Evolutionary conservation across 2,329 filamentous ascomycete genomes (phyloP).

Genomic region (Fusarium napiforme): DNA sequence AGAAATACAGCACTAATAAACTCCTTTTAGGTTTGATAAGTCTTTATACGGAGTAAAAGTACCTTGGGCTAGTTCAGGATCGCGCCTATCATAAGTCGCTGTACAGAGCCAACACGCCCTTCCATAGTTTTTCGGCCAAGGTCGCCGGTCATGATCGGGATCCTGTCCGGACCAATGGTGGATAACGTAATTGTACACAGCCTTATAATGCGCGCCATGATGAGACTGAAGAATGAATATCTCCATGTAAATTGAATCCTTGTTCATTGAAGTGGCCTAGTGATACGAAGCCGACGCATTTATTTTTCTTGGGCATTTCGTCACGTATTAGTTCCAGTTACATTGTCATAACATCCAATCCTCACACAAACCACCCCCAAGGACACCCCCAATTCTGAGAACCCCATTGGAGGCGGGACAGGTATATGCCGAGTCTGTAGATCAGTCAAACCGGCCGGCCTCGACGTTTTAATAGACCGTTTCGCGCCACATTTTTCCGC

Average conservation of each 20-base stretch:
- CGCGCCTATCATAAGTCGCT: neutral
- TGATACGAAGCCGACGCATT: neutral
- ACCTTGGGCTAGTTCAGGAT: too few species aligned
- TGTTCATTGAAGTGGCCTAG: slow-evolving; percentile 8
- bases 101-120: neutral
- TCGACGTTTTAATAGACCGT: slow-evolving; percentile 3
- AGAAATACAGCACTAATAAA: too few species aligned
- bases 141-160: slow-evolving; percentile 34
- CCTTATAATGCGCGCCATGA: slow-evolving; percentile 13
- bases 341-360: neutral
- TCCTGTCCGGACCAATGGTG: slow-evolving; percentile 34
- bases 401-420: slow-evolving; percentile 33
- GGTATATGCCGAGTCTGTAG: slow-evolving; percentile 25
- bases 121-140: slow-evolving; percentile 15
- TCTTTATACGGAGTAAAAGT: too few species aligned
- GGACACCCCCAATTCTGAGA: slow-evolving; percentile 24
- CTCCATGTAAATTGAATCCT: neutral
- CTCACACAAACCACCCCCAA: slow-evolving; percentile 24
- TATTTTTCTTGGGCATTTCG: neutral
- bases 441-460: slow-evolving; percentile 3
- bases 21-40: too few species aligned
- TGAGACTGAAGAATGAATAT: slow-evolving; percentile 4
- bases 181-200: slow-evolving; percentile 10
- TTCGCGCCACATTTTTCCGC: neutral
- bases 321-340: neutral